A percentile compares a stretch with the other conserved stretches of the same genome.
Conservation (phyloP, 2,329 filamentous ascomycete genomes). For the Phialemoniopsis sp. region DNA sequence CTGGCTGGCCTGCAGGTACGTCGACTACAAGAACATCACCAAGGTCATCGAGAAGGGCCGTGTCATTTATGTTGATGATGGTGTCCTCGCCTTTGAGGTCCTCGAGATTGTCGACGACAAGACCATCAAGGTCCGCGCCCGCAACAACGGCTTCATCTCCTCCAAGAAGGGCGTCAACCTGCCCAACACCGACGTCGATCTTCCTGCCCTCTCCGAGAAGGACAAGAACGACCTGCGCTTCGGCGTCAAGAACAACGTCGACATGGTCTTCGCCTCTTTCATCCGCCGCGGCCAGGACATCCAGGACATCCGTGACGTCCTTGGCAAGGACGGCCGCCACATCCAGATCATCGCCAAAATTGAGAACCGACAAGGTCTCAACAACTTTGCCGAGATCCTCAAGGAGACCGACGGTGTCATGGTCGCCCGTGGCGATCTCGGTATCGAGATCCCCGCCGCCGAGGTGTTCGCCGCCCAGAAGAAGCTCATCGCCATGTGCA, state of each 20-base stretch:
- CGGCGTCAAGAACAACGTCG: constrained; percentile 96
- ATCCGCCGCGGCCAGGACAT: constrained; percentile 95
- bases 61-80: constrained; percentile 96
- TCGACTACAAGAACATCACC: constrained; percentile 99
- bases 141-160: constrained; percentile 98
- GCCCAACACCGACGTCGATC: constrained; percentile 96
- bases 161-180: constrained; percentile 99
- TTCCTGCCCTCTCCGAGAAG: constrained; percentile 96
- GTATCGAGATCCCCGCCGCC: constrained; percentile 97
- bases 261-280: constrained; percentile 99
- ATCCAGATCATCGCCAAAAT: constrained; percentile 99
- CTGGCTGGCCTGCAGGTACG: constrained; percentile 56
- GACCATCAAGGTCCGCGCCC: constrained; percentile 79
- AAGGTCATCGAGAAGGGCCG: constrained; percentile 91
- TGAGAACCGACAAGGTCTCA: constrained; percentile 98
- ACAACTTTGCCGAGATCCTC: constrained; percentile 98
- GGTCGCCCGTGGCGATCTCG: constrained; percentile 97
- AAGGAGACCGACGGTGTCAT: constrained; percentile 97
- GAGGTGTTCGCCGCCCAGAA: constrained; percentile 99
- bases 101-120: constrained; percentile 81
- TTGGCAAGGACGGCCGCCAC: constrained; percentile 87
- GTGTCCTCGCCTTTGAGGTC: constrained; percentile 95
- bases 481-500: constrained; percentile 99
- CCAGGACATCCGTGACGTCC: constrained; percentile 82
- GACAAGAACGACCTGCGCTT: constrained; percentile 92